Percentiles rank a stretch among this genome's conserved stretches.
Evolutionary conservation across 2,329 filamentous ascomycete species (phyloP).

Genomic region (Myriangium duriaei): DNA sequence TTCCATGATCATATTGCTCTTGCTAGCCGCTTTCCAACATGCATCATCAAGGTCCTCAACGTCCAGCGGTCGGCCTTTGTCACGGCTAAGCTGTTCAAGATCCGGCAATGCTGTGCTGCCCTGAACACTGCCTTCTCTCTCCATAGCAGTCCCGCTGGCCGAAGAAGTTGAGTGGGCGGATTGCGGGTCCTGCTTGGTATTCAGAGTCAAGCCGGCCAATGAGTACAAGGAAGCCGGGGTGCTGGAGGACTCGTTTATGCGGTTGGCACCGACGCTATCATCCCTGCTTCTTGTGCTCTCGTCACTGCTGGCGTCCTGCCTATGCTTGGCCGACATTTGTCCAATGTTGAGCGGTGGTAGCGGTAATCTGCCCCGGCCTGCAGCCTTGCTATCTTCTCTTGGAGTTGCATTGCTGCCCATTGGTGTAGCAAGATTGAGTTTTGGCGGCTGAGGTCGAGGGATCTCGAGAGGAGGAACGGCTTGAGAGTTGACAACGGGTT

Average conservation of each 20-base stretch:
- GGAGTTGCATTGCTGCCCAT: slow-evolving; percentile 67
- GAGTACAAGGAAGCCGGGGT: slow-evolving; percentile 74
- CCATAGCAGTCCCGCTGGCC: slow-evolving; percentile 58
- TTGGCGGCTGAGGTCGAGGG: slow-evolving; percentile 56
- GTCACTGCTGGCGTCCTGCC: slow-evolving; percentile 51
- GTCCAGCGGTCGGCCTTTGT: slow-evolving; percentile 73
- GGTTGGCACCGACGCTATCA: slow-evolving; percentile 70
- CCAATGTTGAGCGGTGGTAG: slow-evolving; percentile 42
- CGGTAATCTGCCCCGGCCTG: slow-evolving; percentile 39
- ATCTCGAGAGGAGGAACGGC: slow-evolving; percentile 24
- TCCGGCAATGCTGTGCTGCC: slow-evolving; percentile 46
- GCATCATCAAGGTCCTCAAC: slow-evolving; percentile 93
- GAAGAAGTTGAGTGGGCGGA: slow-evolving; percentile 58
- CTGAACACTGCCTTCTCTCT: slow-evolving; percentile 69
- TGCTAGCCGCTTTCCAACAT: slow-evolving; percentile 85
- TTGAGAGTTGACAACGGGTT: slow-evolving; percentile 46
- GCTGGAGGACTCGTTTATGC: slow-evolving; percentile 68
- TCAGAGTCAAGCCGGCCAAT: slow-evolving; percentile 53
- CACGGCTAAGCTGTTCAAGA: slow-evolving; percentile 69
- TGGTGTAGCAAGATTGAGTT: slow-evolving; percentile 73
- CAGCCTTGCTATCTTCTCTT: slow-evolving; percentile 46
- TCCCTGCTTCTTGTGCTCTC: slow-evolving; percentile 74
- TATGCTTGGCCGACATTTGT: slow-evolving; percentile 42
- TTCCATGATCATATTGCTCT: slow-evolving; percentile 77
- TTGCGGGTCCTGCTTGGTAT: slow-evolving; percentile 74